A percentile compares a stretch with the other conserved stretches of the same genome.
Evolutionary conservation across 1,139 yeast species (phyloP).

Genomic region (Kodamaea sp.): DNA sequence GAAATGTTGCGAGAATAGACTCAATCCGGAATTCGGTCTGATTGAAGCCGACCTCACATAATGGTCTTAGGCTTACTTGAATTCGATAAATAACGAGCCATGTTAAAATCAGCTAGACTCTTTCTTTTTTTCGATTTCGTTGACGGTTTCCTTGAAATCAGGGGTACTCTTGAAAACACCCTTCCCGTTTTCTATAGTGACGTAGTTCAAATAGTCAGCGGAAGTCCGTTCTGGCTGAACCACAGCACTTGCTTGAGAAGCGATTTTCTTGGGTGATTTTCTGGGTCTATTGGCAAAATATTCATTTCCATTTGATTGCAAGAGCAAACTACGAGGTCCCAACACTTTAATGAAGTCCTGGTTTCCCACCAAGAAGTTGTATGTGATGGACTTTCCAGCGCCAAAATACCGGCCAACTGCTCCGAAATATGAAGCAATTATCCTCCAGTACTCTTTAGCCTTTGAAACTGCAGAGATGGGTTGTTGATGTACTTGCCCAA

Average conservation of each 20-base stretch:
- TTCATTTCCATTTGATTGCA: slow-evolving; percentile 39
- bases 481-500: slow-evolving; percentile 6
- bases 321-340: slow-evolving; percentile 57
- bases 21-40: no score
- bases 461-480: slow-evolving; percentile 10
- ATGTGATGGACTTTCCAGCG: slow-evolving; percentile 4
- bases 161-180: slow-evolving; percentile 43
- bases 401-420: slow-evolving; percentile 5
- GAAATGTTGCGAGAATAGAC: no score
- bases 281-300: slow-evolving; percentile 1
- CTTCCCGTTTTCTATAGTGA: slow-evolving; percentile 41
- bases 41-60: no score
- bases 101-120: background rate
- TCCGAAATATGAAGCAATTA: slow-evolving; percentile 4
- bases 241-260: background rate
- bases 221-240: slow-evolving; percentile 15
- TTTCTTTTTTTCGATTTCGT: slow-evolving; percentile 13
- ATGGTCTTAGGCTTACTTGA: no score
- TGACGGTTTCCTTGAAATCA: slow-evolving; percentile 41
- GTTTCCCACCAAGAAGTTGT: slow-evolving; percentile 30
- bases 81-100: no score
- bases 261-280: slow-evolving; percentile 1
- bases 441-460: slow-evolving; percentile 8
- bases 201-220: slow-evolving; percentile 50
- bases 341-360: slow-evolving; percentile 46